These are phyloP conservation scores for Simmondsia chinensis DNA, from an alignment of 148 eudicot genomes.

Conservation along the genomic window DNA sequence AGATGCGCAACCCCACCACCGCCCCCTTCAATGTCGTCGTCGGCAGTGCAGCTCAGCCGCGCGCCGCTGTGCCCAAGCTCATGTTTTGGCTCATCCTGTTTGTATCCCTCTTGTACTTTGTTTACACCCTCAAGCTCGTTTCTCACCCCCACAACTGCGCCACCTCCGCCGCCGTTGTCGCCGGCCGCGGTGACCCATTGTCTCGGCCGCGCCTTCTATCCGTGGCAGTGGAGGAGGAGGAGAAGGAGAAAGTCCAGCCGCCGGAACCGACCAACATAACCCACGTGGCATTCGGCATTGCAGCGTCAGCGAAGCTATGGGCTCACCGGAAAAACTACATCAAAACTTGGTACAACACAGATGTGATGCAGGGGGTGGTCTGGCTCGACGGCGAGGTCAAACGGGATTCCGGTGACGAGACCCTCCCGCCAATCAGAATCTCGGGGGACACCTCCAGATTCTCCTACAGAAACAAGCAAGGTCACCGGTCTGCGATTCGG, in stretches of 20 bases:
- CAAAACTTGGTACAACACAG: slow-evolving; percentile 46
- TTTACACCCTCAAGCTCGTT: slow-evolving; percentile 44
- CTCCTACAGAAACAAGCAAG: slow-evolving; percentile 35
- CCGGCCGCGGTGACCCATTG: neutral
- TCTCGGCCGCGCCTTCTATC: too few species aligned
- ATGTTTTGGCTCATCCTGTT: too few species aligned
- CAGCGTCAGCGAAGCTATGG: slow-evolving; percentile 55
- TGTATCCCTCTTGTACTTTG: too few species aligned
- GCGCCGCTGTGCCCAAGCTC: too few species aligned
- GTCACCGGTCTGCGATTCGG: slow-evolving; percentile 60
- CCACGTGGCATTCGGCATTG: slow-evolving; percentile 56
- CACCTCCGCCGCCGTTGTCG: neutral
- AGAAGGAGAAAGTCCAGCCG: neutral
- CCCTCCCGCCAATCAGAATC: slow-evolving; percentile 31
- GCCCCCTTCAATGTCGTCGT: neutral
- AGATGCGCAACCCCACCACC: slow-evolving; percentile 6
- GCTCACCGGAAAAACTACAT: slow-evolving; percentile 39
- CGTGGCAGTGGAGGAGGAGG: neutral
- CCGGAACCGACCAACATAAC: slow-evolving; percentile 21
- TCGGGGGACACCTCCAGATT: slow-evolving; percentile 40
- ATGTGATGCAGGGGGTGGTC: slow-evolving; percentile 31
- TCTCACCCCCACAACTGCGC: slow-evolving; percentile 15
- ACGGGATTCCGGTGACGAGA: slow-evolving; percentile 1
- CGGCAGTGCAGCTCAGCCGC: neutral
- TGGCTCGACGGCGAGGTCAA: slow-evolving; percentile 45